Percentiles rank a stretch among this genome's conserved stretches.
Evolutionary conservation across 805 yeast genomes (phyloP).

Genomic region (Candida germanica): DNA sequence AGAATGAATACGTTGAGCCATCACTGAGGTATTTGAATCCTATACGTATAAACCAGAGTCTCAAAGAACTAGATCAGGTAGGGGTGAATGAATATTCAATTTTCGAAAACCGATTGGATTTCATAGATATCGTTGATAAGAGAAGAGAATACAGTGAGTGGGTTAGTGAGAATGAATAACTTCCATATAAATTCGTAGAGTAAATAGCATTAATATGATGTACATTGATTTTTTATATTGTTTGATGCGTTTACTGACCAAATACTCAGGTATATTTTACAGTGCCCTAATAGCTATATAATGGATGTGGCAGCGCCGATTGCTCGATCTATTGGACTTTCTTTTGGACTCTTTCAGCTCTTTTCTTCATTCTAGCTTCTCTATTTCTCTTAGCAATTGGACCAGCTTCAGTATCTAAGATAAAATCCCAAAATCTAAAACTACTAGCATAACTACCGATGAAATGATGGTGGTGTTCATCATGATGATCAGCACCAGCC

Average conservation of each 20-base stretch:
- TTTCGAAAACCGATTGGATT: constrained; percentile 49
- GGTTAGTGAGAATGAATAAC: constrained; percentile 2
- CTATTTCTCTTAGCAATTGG: constrained; percentile 48
- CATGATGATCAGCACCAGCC: constrained; percentile 99
- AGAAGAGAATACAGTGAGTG: constrained; percentile 42
- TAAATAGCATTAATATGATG: not conserved
- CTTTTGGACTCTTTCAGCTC: constrained; percentile 46
- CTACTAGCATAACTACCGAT: constrained; percentile 93
- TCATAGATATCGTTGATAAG: constrained; percentile 45
- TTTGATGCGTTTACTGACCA: too few species aligned
- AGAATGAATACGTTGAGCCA: constrained; percentile 17
- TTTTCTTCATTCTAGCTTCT: constrained; percentile 40
- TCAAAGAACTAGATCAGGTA: constrained; percentile 42
- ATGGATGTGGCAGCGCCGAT: too few species aligned
- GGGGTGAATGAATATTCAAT: constrained; percentile 38
- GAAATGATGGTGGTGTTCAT: constrained; percentile 93
- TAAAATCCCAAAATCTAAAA: constrained; percentile 66
- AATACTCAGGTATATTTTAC: too few species aligned
- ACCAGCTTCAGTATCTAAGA: constrained; percentile 55
- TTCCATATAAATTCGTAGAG: too few species aligned
- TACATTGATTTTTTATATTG: too few species aligned
- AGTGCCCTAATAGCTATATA: too few species aligned
- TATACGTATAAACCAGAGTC: constrained; percentile 45
- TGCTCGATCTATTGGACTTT: constrained; percentile 17
- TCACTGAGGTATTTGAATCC: constrained; percentile 40